Evolutionary conservation across 2,329 filamentous ascomycete species (phyloP).

Genomic region (Fusarium nurragi): DNA sequence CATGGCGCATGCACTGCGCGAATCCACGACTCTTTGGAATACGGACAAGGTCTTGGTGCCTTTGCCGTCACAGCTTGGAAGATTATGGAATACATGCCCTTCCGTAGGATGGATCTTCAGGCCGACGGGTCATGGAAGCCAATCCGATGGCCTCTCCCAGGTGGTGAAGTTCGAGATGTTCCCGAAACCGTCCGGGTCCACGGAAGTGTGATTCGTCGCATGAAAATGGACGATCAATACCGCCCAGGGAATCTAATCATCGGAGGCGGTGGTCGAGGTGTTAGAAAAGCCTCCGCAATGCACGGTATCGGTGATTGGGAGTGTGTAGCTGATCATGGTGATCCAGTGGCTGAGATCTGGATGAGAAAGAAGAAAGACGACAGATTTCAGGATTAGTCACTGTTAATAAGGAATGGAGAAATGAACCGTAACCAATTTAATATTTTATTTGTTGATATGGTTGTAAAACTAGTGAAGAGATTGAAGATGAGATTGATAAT

Average conservation of each 20-base stretch:
- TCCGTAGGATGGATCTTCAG: constrained; percentile 81
- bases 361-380: constrained; percentile 52
- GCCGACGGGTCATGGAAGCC: constrained; percentile 79
- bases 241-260: constrained; percentile 83
- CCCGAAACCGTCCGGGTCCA: constrained; percentile 76
- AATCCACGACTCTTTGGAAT: constrained; percentile 78
- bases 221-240: constrained; percentile 71
- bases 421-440: constrained; percentile 9
- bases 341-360: constrained; percentile 76
- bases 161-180: constrained; percentile 81
- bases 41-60: constrained; percentile 65
- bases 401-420: background rate
- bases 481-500: background rate
- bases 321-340: constrained; percentile 69
- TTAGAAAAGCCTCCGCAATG: constrained; percentile 66
- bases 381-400: constrained; percentile 21
- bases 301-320: constrained; percentile 78
- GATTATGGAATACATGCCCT: constrained; percentile 83
- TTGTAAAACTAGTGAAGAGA: background rate
- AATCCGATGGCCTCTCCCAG: constrained; percentile 81
- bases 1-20: constrained; percentile 62
- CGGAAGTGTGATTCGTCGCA: constrained; percentile 76
- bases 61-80: constrained; percentile 74
- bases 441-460: constrained; percentile 7
- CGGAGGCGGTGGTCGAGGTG: constrained; percentile 79